Evolutionary conservation across 1,284 basidiomycete species (phyloP), one percentile per base, ranked within the genome.

Genomic region (Ceratorhiza oryzae-sativae): DNA sequence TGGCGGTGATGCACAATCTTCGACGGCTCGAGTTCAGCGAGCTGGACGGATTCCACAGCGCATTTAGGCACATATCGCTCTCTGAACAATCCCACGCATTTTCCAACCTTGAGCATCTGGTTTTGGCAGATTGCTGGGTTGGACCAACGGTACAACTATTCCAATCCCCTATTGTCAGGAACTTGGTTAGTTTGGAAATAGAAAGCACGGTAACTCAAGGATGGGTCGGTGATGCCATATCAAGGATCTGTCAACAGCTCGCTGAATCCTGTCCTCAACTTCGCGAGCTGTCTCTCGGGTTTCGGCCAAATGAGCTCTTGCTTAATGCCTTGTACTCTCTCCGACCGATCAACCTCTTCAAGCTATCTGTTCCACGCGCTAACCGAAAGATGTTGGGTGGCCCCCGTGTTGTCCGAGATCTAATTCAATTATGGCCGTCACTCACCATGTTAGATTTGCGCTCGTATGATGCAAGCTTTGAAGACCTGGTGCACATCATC

Each of bases 381-480:
- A 58, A 27, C 20, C 32, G 56, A 34, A 58, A 39, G 32, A 27
- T 23, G 10, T 15, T 58, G 10, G 56, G 56, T 1, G 56, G 56
- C 2, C 56, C 56, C 3, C 56, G 36, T 5, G 56, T 32, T 8
- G 56, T 58, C 5, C 56, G 56, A 41, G 36, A 58, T 23, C 4
- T 58, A 12, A 15, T 58, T 23, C 56, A 58, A 18, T 8, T 58
- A 13, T 58, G 56, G 56, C 56, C 56, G 8, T 39, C 18, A 10
- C 34, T 58, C 18, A 12, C 20, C 1, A 41, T 20, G 6, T 36
- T 58, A 6, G 56, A 58, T 23, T 23, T 58, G 32, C 36, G 34
- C 12, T 39, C 56, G 15, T 58, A 58, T 20, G 56, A 58, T 5
- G 56, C 56, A 12, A 39, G 36, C 6, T 58, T 58, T 41, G 56